These are phyloP conservation scores for Verticillium nubilum DNA, from an alignment of 2,329 filamentous ascomycete genomes.

Conservation along the genomic window DNA sequence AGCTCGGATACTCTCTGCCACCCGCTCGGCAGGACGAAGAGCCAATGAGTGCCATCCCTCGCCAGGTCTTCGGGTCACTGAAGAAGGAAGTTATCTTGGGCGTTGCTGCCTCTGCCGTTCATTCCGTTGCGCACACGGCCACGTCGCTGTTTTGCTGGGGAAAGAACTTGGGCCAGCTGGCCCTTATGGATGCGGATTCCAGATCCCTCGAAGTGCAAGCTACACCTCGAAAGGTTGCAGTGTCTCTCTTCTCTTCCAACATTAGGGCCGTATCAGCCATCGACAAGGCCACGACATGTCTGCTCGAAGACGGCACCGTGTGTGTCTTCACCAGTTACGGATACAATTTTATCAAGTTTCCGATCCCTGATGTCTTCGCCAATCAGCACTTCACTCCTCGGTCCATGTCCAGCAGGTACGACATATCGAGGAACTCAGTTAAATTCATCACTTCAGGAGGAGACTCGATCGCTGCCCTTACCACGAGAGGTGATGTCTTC, in stretches of 20 bases:
- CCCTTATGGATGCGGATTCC: slow-evolving; percentile 90
- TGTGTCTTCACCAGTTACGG: slow-evolving; percentile 95
- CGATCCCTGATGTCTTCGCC: slow-evolving; percentile 62
- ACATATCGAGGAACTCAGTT: slow-evolving; percentile 62
- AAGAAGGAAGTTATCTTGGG: slow-evolving; percentile 82
- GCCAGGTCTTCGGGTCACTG: slow-evolving; percentile 85
- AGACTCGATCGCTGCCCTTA: slow-evolving; percentile 86
- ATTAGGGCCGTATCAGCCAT: slow-evolving; percentile 83
- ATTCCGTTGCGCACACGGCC: slow-evolving; percentile 83
- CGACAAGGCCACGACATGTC: slow-evolving; percentile 78
- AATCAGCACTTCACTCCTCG: slow-evolving; percentile 64
- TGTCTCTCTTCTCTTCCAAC: slow-evolving; percentile 67
- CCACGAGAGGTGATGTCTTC: slow-evolving; percentile 79
- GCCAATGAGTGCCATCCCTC: slow-evolving; percentile 72
- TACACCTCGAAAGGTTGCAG: slow-evolving; percentile 80
- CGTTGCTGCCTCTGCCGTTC: slow-evolving; percentile 80
- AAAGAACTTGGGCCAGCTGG: slow-evolving; percentile 90
- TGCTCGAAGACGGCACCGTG: slow-evolving; percentile 83
- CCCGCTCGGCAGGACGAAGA: slow-evolving; percentile 69
- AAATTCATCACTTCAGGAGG: slow-evolving; percentile 76
- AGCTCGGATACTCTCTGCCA: slow-evolving; percentile 74
- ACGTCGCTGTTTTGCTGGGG: slow-evolving; percentile 88
- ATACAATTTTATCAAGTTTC: slow-evolving; percentile 85
- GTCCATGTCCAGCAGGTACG: slow-evolving; percentile 60
- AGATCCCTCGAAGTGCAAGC: slow-evolving; percentile 81